phyloP scores from a whole-genome alignment of 2,329 filamentous ascomycete genomes.

The Diaporthe australafricana region DNA sequence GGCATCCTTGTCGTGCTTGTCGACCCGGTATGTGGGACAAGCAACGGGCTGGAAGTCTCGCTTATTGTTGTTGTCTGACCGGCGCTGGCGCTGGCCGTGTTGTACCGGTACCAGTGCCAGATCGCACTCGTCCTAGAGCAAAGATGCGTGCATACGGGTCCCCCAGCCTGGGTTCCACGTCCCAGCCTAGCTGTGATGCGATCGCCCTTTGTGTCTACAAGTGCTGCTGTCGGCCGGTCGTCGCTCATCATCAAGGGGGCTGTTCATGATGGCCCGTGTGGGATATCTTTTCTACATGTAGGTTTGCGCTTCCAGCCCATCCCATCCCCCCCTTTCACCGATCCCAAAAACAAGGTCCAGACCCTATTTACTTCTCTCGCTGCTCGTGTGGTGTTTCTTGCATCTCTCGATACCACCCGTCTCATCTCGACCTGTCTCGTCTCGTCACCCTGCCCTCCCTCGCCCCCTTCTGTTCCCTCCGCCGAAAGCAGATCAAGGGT shows the following conservation, averaged over 20 bases:
- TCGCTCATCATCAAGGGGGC: slow-evolving; percentile 16
- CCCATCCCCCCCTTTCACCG: slow-evolving; percentile 20
- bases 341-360: slow-evolving; percentile 20
- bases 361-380: not conserved
- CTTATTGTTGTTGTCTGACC: slow-evolving; percentile 18
- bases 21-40: slow-evolving; percentile 16
- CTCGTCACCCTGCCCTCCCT: slow-evolving; percentile 9
- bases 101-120: slow-evolving; percentile 27
- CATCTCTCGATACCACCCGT: slow-evolving; percentile 21
- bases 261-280: not conserved
- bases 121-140: slow-evolving; percentile 5
- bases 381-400: slow-evolving; percentile 34
- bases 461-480: not conserved
- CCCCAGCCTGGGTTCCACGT: slow-evolving; percentile 24
- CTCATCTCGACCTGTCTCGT: not conserved
- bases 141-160: slow-evolving; percentile 22
- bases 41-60: slow-evolving; percentile 13
- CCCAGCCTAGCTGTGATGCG: slow-evolving; percentile 14
- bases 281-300: slow-evolving; percentile 20
- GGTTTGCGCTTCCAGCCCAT: not conserved
- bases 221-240: slow-evolving; percentile 22
- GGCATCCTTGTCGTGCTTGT: not conserved
- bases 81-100: slow-evolving; percentile 2
- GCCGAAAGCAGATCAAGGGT: slow-evolving; percentile 8
- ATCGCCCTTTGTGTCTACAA: slow-evolving; percentile 20